These are phyloP conservation scores for Backusella macrospora DNA, from an alignment of 192 early-diverging fungal species.

Conservation along the genomic window DNA sequence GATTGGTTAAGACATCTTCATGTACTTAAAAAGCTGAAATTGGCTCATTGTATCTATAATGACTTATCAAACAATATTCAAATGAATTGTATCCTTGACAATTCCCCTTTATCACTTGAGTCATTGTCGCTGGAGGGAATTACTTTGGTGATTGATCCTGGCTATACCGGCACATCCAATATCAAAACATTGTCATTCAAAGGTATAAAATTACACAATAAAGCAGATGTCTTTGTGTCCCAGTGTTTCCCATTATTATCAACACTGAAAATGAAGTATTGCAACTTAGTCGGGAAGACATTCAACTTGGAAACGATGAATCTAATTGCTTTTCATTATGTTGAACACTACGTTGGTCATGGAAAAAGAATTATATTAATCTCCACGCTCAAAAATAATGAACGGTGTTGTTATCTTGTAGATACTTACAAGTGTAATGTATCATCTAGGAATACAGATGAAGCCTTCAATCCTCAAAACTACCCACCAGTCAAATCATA, in stretches of 20 bases:
- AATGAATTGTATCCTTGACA: background rate
- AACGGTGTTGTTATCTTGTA: background rate
- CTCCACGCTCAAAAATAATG: background rate
- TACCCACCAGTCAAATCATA: too few relatives aligned
- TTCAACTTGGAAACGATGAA: background rate
- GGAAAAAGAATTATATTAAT: background rate
- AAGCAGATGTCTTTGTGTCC: background rate
- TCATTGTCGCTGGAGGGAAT: background rate
- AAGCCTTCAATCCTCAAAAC: too few relatives aligned
- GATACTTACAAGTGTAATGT: background rate
- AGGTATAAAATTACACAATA: background rate
- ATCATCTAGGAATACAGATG: too few relatives aligned
- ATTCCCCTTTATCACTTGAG: background rate
- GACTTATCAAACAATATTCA: background rate
- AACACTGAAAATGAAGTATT: background rate
- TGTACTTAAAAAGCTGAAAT: background rate
- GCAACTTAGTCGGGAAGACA: background rate
- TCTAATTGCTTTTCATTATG: background rate
- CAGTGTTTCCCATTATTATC: background rate
- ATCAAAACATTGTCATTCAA: background rate
- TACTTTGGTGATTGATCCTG: background rate
- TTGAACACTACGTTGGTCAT: background rate
- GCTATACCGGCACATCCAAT: background rate
- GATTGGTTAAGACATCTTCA: background rate
- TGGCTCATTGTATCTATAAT: background rate